Evolutionary conservation across 176 grass and related monocot species (phyloP), one percentile per base, ranked within the genome.

Genomic region (Musa beccarii): DNA sequence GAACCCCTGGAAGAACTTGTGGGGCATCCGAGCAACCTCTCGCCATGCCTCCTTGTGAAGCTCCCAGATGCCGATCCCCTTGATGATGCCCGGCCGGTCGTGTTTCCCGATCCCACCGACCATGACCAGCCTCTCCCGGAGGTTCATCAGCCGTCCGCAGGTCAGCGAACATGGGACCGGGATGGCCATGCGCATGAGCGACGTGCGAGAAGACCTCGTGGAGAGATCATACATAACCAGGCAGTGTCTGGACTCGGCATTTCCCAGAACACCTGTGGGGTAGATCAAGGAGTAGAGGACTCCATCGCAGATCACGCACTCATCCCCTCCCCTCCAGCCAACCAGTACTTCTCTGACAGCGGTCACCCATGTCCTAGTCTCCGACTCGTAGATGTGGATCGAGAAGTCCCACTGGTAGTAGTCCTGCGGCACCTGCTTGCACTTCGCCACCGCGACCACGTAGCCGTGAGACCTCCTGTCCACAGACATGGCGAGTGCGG

Each of bases 31-130:
- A 59, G 83, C 63, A 65, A 96, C 84, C 77, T 89, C 87, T 72
- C 78, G 82, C 93, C 93, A 96, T 29, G 85, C 84, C 52, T 79
- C 83, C 51, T 87, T 82, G 28, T 88, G 3, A 50, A 96, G 89
- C 49, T 96, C 87, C 93, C 93, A 96, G 75, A 96, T 89, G 52
- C 87, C 90, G 75, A 96, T 96, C 52, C 93, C 93, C 77, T 92
- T 96, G 59, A 96, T 92, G 72, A 96, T 96, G 74, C 92, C 93
- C 24, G 93, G 93, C 22, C 93, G 87, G 63, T 96, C 92, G 67
- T 86, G 82, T 19, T 96, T 96, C 49, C 90, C 93, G 70, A 96
- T 90, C 68, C 93, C 93, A 10, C 93, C 93, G 55, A 96, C 90
- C 87, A 96, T 79, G 53, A 96, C 79, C 54, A 96, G 81, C 79